A percentile compares a stretch with the other conserved stretches of the same genome.
These are phyloP conservation scores for Penicillium vulpinum DNA, from an alignment of 2,329 filamentous ascomycete genomes.

Conservation along the genomic window DNA sequence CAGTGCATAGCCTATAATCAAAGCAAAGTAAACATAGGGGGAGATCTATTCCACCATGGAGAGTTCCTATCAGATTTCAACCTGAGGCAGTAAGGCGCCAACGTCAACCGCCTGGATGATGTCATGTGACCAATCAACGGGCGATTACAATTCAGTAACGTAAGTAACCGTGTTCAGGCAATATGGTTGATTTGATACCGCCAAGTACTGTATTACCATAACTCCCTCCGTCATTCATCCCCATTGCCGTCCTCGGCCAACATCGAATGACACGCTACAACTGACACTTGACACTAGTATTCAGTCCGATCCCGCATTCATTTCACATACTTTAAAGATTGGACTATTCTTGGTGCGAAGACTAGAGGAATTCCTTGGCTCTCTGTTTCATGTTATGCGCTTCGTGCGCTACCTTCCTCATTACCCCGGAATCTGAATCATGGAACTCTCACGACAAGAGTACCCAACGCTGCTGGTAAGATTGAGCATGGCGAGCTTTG, in stretches of 20 bases:
- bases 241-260: slow-evolving; percentile 25
- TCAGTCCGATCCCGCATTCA: slow-evolving; percentile 18
- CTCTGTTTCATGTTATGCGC: slow-evolving; percentile 35
- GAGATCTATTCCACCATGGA: not conserved
- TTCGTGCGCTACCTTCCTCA: slow-evolving; percentile 20
- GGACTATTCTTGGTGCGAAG: slow-evolving; percentile 1
- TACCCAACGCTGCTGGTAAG: slow-evolving; percentile 94
- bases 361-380: slow-evolving; percentile 2
- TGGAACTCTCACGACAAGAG: slow-evolving; percentile 81
- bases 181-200: not conserved
- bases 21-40: not conserved
- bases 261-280: slow-evolving; percentile 16
- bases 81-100: slow-evolving; percentile 2
- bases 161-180: not conserved
- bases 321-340: slow-evolving; percentile 18
- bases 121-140: slow-evolving; percentile 19
- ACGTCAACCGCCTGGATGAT: slow-evolving; percentile 14
- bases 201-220: slow-evolving; percentile 9
- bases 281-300: slow-evolving; percentile 13
- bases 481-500: slow-evolving; percentile 19
- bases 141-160: not conserved
- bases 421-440: slow-evolving; percentile 42
- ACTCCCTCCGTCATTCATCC: slow-evolving; percentile 25
- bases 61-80: not conserved
- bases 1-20: not conserved